Evolutionary conservation across 2,329 filamentous ascomycete genomes (phyloP).

Genomic region (Daldinia eschscholtzii): DNA sequence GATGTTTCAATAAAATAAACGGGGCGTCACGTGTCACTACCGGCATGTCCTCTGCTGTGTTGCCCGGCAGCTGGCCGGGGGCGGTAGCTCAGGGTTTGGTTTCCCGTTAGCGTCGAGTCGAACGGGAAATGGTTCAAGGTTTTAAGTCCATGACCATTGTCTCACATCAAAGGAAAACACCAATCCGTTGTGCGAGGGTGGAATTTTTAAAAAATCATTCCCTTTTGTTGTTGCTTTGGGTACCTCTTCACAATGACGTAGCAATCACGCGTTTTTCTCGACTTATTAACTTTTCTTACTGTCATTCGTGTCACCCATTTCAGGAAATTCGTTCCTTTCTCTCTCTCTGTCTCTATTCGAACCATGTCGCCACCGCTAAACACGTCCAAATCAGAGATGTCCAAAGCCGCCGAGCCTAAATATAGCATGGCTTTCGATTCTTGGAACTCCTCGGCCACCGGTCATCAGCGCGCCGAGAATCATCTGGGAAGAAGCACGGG

Average conservation of each 20-base stretch:
- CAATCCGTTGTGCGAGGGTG: constrained; percentile 28
- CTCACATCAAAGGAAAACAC: constrained; percentile 7
- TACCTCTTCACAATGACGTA: constrained; percentile 35
- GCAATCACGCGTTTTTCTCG: constrained; percentile 32
- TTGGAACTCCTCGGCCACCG: constrained; percentile 80
- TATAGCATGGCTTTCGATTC: constrained; percentile 68
- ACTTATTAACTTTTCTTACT: neutral
- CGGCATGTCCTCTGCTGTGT: constrained; percentile 36
- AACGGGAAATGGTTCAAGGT: constrained; percentile 10
- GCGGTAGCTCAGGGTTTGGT: constrained; percentile 11
- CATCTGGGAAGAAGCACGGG: constrained; percentile 68
- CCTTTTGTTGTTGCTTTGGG: neutral
- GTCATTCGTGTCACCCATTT: constrained; percentile 22
- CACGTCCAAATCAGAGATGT: constrained; percentile 40
- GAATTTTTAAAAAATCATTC: neutral
- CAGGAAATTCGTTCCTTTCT: constrained; percentile 7
- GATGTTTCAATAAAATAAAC: constrained; percentile 17
- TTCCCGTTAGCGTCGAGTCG: constrained; percentile 12
- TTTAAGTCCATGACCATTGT: constrained; percentile 16
- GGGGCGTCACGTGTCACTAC: constrained; percentile 37
- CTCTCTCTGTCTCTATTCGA: constrained; percentile 1
- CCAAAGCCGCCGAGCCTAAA: constrained; percentile 58
- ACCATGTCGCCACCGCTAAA: constrained; percentile 41
- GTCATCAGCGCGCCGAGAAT: constrained; percentile 83
- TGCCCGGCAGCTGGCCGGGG: constrained; percentile 28